Percentiles rank a stretch among this genome's conserved stretches.
phyloP scores from a whole-genome alignment of 83 land plant genomes.

The Picea engelmannii region DNA sequence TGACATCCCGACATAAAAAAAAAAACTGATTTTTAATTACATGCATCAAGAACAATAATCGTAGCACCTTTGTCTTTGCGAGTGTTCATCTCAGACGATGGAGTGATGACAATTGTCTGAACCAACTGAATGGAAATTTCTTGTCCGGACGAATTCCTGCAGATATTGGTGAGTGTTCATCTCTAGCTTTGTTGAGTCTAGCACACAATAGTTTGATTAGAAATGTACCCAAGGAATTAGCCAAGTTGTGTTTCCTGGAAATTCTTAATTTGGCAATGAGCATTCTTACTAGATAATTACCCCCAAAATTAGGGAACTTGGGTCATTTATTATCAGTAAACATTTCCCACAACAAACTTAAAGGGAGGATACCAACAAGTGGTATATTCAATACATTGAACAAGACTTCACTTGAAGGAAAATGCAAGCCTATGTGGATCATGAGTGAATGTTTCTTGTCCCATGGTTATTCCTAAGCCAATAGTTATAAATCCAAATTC shows the following conservation, averaged over 20 bases:
- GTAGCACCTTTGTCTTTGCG: too few species aligned
- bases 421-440: conserved; percentile 81
- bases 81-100: too few species aligned
- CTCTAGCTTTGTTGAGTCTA: conserved; percentile 34
- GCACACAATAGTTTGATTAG: conserved; percentile 66
- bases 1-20: too few species aligned
- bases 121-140: conserved; percentile 7
- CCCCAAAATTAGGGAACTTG: conserved; percentile 59
- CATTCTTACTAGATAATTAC: conserved; percentile 63
- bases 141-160: background rate
- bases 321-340: conserved; percentile 63
- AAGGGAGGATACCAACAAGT: conserved; percentile 74
- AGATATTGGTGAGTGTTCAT: conserved; percentile 13
- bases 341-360: conserved; percentile 72
- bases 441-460: conserved; percentile 62
- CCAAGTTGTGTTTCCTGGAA: conserved; percentile 56
- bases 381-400: conserved; percentile 65
- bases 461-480: conserved; percentile 73
- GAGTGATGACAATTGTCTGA: too few species aligned
- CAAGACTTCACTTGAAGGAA: conserved; percentile 56
- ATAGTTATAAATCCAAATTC: conserved; percentile 86
- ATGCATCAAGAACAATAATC: too few species aligned
- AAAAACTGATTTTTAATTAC: too few species aligned
- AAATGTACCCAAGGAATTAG: conserved; percentile 56
- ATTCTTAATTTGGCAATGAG: conserved; percentile 69